Percentiles rank a stretch among this genome's conserved stretches.
These are phyloP conservation scores for Luffa acutangula DNA, from an alignment of 306 rosid genomes.

Conservation along the genomic window DNA sequence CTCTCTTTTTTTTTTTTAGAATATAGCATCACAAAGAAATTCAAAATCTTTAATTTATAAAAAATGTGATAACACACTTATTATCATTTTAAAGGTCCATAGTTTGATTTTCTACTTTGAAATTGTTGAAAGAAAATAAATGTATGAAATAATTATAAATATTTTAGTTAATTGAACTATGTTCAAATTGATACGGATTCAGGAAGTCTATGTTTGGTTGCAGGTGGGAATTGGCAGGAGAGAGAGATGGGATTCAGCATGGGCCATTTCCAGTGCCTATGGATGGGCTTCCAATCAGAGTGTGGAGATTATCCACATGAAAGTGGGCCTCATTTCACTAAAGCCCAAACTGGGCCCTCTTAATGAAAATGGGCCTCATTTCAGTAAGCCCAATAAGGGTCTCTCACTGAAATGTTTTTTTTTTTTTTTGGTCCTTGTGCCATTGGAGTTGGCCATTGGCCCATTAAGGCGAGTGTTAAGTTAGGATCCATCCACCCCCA, in stretches of 20 bases:
- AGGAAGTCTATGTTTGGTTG: neutral
- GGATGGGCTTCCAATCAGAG: constrained; percentile 7
- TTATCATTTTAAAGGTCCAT: neutral
- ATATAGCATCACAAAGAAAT: too few species aligned
- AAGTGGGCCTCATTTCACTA: neutral
- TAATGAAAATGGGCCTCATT: neutral
- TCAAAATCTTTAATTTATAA: too few species aligned
- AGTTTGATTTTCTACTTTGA: too few species aligned
- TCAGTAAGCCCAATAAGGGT: neutral
- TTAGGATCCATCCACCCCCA: neutral
- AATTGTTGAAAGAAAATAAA: neutral
- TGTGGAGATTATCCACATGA: neutral
- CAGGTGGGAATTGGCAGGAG: constrained; percentile 13
- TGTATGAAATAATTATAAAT: too few species aligned
- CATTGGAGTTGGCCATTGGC: neutral
- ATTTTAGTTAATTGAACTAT: too few species aligned
- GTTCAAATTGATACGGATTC: too few species aligned
- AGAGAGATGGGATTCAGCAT: neutral
- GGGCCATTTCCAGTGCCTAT: constrained; percentile 9
- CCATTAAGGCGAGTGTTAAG: neutral
- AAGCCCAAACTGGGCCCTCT: neutral
- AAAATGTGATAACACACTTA: too few species aligned
- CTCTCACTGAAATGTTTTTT: neutral
- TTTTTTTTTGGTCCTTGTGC: neutral
- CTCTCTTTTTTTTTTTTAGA: neutral